Conservation (phyloP, 2,329 filamentous ascomycete genomes). For the Nigrospora osmanthi region DNA sequence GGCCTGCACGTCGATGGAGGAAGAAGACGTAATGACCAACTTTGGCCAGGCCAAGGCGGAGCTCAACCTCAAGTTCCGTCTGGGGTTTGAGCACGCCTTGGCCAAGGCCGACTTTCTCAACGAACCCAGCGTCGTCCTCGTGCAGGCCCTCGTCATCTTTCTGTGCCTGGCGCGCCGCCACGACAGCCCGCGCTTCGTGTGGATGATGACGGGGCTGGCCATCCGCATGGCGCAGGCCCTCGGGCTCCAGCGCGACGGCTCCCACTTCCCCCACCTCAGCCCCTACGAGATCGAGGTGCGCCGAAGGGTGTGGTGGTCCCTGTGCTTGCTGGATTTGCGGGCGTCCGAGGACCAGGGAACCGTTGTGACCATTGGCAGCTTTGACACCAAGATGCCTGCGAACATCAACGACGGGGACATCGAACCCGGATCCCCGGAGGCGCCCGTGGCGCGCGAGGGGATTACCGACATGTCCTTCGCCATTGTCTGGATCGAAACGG, state of each 20-base stretch:
- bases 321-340: constrained; percentile 51
- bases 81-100: constrained; percentile 38
- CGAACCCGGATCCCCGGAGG: constrained; percentile 20
- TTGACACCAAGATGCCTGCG: constrained; percentile 46
- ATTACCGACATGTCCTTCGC: constrained; percentile 37
- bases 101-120: constrained; percentile 40
- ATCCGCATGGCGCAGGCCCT: constrained; percentile 52
- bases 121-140: constrained; percentile 37
- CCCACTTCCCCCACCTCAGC: constrained; percentile 38
- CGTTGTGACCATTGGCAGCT: constrained; percentile 52
- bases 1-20: constrained; percentile 47
- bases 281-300: constrained; percentile 56
- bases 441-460: constrained; percentile 28
- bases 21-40: constrained; percentile 40
- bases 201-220: constrained; percentile 50
- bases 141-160: constrained; percentile 45
- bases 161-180: constrained; percentile 41
- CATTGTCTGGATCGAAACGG: constrained; percentile 24
- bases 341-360: constrained; percentile 57
- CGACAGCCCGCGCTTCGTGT: constrained; percentile 32
- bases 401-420: constrained; percentile 43
- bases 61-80: constrained; percentile 29
- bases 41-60: constrained; percentile 29
- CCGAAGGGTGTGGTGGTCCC: constrained; percentile 51
- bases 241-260: constrained; percentile 52